Evolutionary conservation across 1,139 yeast genomes (phyloP).

Genomic region (Kodamaea suecica): DNA sequence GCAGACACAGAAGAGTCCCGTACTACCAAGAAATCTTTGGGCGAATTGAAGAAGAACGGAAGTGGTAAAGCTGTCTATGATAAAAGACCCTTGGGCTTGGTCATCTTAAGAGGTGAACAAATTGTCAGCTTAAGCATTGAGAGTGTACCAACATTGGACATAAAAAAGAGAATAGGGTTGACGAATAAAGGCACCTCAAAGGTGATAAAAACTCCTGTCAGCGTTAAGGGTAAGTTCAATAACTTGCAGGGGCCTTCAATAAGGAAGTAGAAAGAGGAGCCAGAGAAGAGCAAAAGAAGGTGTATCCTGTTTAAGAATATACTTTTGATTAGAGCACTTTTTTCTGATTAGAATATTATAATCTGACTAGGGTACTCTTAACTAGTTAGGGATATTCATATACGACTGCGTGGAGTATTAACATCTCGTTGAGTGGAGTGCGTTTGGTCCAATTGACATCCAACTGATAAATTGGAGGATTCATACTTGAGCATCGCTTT

Average conservation of each 20-base stretch:
- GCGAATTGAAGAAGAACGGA: slow-evolving; percentile 34
- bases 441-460: too few species aligned
- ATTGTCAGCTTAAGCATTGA: slow-evolving; percentile 82
- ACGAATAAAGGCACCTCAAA: slow-evolving; percentile 41
- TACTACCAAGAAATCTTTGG: slow-evolving; percentile 57
- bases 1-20: slow-evolving; percentile 85
- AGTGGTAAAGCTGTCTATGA: slow-evolving; percentile 38
- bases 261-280: slow-evolving; percentile 1
- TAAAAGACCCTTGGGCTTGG: slow-evolving; percentile 73
- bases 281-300: neutral
- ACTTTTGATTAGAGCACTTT: too few species aligned
- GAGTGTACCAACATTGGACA: slow-evolving; percentile 63
- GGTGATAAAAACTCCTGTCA: slow-evolving; percentile 32
- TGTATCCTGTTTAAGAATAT: too few species aligned
- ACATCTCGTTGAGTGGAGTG: too few species aligned
- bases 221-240: slow-evolving; percentile 11
- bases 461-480: too few species aligned
- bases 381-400: too few species aligned
- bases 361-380: too few species aligned
- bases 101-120: slow-evolving; percentile 85
- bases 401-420: too few species aligned
- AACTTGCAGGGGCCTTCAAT: slow-evolving; percentile 15
- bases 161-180: slow-evolving; percentile 39
- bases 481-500: too few species aligned
- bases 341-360: too few species aligned